A percentile compares a stretch with the other conserved stretches of the same genome.
These are phyloP conservation scores for Epichloe sp. DNA, from an alignment of 2,329 filamentous ascomycete species.

Conservation along the genomic window DNA sequence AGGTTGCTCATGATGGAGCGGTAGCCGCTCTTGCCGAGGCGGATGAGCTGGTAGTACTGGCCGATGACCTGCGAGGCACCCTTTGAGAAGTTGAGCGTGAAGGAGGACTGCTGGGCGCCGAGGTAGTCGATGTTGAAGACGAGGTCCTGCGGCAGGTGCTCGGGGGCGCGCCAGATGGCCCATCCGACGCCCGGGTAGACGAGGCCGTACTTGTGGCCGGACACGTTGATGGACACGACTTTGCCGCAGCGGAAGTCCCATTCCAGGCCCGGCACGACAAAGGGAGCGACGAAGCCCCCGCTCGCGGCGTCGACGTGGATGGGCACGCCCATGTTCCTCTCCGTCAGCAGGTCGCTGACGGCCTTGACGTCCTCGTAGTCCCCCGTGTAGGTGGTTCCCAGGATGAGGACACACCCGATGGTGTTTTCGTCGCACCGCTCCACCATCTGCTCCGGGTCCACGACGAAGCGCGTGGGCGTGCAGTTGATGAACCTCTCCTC, in stretches of 20 bases:
- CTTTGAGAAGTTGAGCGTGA: constrained; percentile 93
- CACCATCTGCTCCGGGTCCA: too few species aligned
- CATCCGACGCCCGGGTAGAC: constrained; percentile 90
- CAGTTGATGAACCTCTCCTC: too few species aligned
- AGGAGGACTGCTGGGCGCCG: constrained; percentile 86
- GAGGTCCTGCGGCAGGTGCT: constrained; percentile 77
- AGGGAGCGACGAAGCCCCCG: constrained; percentile 87
- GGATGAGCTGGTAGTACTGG: constrained; percentile 51
- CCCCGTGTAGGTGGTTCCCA: constrained; percentile 90
- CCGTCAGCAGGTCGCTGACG: constrained; percentile 74
- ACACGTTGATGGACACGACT: constrained; percentile 88
- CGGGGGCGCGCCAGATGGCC: constrained; percentile 76
- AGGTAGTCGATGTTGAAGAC: constrained; percentile 99
- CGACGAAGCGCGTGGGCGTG: too few species aligned
- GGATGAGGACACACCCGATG: constrained; percentile 84
- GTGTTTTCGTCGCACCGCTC: too few species aligned
- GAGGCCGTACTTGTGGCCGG: constrained; percentile 65
- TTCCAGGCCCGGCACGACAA: constrained; percentile 67
- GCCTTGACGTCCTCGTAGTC: constrained; percentile 91
- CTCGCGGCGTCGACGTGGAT: constrained; percentile 92
- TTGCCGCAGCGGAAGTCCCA: constrained; percentile 90
- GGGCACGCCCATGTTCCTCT: constrained; percentile 62
- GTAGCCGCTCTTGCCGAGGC: too few species aligned
- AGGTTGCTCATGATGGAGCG: too few species aligned
- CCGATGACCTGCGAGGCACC: constrained; percentile 89